Evolutionary conservation across 805 yeast species (phyloP), one percentile per base, ranked within the genome.

Genomic region (Kluyveromyces lactis): DNA sequence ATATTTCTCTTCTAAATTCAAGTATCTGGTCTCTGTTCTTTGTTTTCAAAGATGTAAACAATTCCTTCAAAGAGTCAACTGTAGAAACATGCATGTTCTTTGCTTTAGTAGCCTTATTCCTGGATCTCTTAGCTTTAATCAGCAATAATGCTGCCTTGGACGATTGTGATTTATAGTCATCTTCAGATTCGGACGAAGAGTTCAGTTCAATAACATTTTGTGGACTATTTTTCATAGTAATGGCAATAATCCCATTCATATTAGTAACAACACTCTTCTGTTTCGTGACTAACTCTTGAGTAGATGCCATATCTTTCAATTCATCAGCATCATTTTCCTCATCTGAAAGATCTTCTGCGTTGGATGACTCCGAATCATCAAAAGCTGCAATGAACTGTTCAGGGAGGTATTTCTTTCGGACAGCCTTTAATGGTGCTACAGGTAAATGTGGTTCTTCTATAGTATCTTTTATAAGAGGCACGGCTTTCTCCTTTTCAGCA

Each of bases 11-110:
- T 51, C 69, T 68, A 47, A 71, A 71, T 29, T 71, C 60, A 40
- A 71, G 62, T 47, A 76, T 64, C 49, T 76, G 81, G 33, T 63
- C 55, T 31, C 67, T 64, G 34, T 72, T 71, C 3, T 73, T 73
- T 33, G 57, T 59, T 43, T 65, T 64, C 42, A 75, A 58, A 9
- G 54, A 52, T 9, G 47, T 42, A 33, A 69, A 60, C 26, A 74
- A 52, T 11, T 53, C 50, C 17, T 55, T 59, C 16, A 53, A 49
- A 2, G 57, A 50, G 13, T 40, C 45, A 27, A 42, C 32, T 31
- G 5, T 12, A 31, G 35, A 18, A 23, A 30, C 18, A 21, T 21
- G 24, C 8, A 21, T 9, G n/a, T 38, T 40, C 32, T 19, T 27
- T 2, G 26, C 24, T 16, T 30, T 41, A 1, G 28, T 17, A 2